A percentile compares a stretch with the other conserved stretches of the same genome.
These are phyloP conservation scores for Claviceps sp. DNA, from an alignment of 2,329 filamentous ascomycete species.

Conservation along the genomic window DNA sequence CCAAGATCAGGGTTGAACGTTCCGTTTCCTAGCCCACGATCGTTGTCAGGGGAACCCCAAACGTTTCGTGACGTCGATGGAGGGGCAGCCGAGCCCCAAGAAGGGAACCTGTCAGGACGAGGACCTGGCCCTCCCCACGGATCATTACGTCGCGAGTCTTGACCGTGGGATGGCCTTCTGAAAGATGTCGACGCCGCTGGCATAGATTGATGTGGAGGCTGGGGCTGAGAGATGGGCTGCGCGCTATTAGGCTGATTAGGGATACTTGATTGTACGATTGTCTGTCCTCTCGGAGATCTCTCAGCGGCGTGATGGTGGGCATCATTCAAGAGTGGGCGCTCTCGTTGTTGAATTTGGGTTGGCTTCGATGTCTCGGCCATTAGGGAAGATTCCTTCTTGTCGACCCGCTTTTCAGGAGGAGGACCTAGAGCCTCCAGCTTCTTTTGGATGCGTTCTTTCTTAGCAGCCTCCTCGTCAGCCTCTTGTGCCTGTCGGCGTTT, in stretches of 20 bases:
- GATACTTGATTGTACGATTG: slow-evolving; percentile 1
- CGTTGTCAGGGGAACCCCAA: slow-evolving; percentile 61
- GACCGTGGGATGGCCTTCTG: slow-evolving; percentile 19
- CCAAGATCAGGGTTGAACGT: slow-evolving; percentile 55
- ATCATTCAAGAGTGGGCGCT: slow-evolving; percentile 9
- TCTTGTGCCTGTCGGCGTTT: slow-evolving; percentile 56
- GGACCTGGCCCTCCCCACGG: slow-evolving; percentile 25
- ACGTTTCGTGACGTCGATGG: slow-evolving; percentile 42
- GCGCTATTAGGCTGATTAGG: slow-evolving; percentile 2
- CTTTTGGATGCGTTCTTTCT: slow-evolving; percentile 54
- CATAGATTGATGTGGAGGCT: slow-evolving; percentile 8
- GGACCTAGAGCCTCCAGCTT: slow-evolving; percentile 60
- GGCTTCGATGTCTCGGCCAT: slow-evolving; percentile 27
- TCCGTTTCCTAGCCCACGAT: slow-evolving; percentile 62
- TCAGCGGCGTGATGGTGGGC: slow-evolving; percentile 3
- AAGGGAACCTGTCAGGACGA: slow-evolving; percentile 33
- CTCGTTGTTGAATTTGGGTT: slow-evolving; percentile 23
- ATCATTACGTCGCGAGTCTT: slow-evolving; percentile 19
- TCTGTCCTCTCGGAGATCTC: not conserved
- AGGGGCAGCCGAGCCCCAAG: slow-evolving; percentile 35
- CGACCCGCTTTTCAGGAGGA: slow-evolving; percentile 44
- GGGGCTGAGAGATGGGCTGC: slow-evolving; percentile 4
- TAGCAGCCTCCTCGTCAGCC: slow-evolving; percentile 58
- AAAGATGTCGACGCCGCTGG: slow-evolving; percentile 7
- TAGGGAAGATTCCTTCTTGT: slow-evolving; percentile 34